phyloP scores from a whole-genome alignment of 2,329 filamentous ascomycete species.

The Verticillium dahliae region DNA sequence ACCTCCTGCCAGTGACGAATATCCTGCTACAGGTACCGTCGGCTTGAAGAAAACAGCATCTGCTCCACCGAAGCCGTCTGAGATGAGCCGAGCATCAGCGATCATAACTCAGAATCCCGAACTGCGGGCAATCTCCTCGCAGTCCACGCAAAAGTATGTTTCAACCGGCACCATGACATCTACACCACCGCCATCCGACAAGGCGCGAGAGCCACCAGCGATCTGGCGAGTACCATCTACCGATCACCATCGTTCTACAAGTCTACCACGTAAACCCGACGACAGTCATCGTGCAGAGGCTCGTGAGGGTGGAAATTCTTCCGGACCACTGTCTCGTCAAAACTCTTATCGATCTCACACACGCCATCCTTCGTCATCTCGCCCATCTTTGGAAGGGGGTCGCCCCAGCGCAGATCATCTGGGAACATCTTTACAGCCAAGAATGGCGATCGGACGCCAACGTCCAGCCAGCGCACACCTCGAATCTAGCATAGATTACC shows the following conservation, averaged over 20 bases:
- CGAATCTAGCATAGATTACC: constrained; percentile 74
- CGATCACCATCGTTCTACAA: constrained; percentile 19
- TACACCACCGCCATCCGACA: constrained; percentile 46
- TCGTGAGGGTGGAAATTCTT: constrained; percentile 4
- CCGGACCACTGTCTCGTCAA: constrained; percentile 2
- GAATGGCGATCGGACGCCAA: constrained; percentile 46
- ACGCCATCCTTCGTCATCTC: constrained; percentile 41
- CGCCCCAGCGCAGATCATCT: constrained; percentile 59
- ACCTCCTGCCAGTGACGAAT: constrained; percentile 16
- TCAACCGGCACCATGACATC: constrained; percentile 76
- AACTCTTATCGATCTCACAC: constrained; percentile 10
- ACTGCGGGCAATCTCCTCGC: constrained; percentile 49
- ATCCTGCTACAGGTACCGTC: constrained; percentile 9
- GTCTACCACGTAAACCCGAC: constrained; percentile 19
- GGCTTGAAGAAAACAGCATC: constrained; percentile 26
- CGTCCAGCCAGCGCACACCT: constrained; percentile 79
- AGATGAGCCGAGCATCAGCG: constrained; percentile 54
- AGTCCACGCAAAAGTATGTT: constrained; percentile 34
- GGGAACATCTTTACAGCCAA: constrained; percentile 29
- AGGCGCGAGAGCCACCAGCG: constrained; percentile 26
- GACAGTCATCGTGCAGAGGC: constrained; percentile 16
- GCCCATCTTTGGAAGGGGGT: constrained; percentile 66
- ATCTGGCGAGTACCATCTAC: constrained; percentile 13
- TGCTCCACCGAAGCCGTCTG: constrained; percentile 32
- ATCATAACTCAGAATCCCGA: constrained; percentile 60